Conservation (phyloP, 305 asterid species). For the Ajuga reptans region DNA sequence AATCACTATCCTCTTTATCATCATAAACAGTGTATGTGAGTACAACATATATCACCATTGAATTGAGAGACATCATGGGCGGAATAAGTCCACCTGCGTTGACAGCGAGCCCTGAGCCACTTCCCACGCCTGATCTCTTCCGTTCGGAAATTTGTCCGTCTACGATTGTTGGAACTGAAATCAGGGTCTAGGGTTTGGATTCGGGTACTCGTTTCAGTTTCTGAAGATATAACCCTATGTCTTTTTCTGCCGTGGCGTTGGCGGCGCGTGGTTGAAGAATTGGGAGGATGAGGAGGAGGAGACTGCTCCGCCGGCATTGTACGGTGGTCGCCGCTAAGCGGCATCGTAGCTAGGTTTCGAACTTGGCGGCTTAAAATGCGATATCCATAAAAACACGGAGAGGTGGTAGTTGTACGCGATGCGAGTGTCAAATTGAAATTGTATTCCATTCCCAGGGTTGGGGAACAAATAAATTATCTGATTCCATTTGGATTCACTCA, state of each 20-base stretch:
- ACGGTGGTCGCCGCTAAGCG: constrained; percentile 20
- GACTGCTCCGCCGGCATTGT: constrained; percentile 22
- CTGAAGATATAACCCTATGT: constrained; percentile 22
- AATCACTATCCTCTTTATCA: too few species aligned
- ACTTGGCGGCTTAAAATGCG: constrained; percentile 1
- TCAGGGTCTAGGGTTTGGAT: constrained; percentile 31
- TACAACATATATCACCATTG: constrained; percentile 27
- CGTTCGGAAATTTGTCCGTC: constrained; percentile 13
- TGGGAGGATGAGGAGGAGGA: constrained; percentile 10
- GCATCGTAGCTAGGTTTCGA: constrained; percentile 22
- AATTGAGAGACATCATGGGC: constrained; percentile 35
- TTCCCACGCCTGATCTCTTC: constrained; percentile 22
- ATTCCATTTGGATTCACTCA: too few species aligned
- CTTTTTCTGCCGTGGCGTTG: constrained; percentile 19
- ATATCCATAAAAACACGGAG: not conserved
- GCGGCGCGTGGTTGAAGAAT: constrained; percentile 18
- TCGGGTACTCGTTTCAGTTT: constrained; percentile 25
- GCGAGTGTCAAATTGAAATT: too few species aligned
- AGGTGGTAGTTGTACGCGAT: not conserved
- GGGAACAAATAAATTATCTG: too few species aligned
- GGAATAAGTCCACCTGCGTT: constrained; percentile 59
- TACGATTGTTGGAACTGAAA: constrained; percentile 18
- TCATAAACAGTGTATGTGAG: not conserved
- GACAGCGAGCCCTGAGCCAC: constrained; percentile 18
- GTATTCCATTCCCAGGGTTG: too few species aligned